Conservation (phyloP, 805 yeast species). For the Starmerella floris region DNA sequence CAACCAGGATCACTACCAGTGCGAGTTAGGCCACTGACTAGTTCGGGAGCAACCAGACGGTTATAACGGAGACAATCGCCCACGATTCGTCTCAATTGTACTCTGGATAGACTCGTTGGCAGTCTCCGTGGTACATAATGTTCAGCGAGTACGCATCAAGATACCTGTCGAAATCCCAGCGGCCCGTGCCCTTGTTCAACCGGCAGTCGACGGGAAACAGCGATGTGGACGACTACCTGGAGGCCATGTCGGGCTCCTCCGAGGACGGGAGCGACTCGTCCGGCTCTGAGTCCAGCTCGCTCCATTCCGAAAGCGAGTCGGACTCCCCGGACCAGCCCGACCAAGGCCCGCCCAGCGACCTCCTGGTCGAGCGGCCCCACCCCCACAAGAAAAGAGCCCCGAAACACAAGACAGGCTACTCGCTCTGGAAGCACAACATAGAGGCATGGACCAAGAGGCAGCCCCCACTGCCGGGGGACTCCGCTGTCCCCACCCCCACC, state of each 20-base stretch:
- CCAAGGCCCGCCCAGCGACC: constrained; percentile 25
- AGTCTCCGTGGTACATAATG: no score
- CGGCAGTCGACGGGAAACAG: constrained; percentile 14
- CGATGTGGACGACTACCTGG: constrained; percentile 21
- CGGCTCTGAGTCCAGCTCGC: constrained; percentile 10
- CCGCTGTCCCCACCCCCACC: background rate
- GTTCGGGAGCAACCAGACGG: no score
- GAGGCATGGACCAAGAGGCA: constrained; percentile 4
- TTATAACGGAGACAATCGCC: no score
- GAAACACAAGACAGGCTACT: constrained; percentile 10
- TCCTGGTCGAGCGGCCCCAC: constrained; percentile 21
- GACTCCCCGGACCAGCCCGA: background rate
- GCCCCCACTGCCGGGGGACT: background rate
- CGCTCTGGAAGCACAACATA: constrained; percentile 12
- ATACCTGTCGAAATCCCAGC: constrained; percentile 27
- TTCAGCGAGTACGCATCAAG: constrained; percentile 27
- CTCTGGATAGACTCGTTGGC: no score
- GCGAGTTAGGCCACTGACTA: no score
- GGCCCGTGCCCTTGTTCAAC: constrained; percentile 24
- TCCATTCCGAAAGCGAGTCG: constrained; percentile 7
- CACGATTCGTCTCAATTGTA: no score
- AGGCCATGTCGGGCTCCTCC: constrained; percentile 13
- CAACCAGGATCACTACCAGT: no score
- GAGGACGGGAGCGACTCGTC: constrained; percentile 9
- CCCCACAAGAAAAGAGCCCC: background rate